Base-by-base conservation (phyloP, 352 stramenopile genomes). In the Phytophthora kernoviae region DNA sequence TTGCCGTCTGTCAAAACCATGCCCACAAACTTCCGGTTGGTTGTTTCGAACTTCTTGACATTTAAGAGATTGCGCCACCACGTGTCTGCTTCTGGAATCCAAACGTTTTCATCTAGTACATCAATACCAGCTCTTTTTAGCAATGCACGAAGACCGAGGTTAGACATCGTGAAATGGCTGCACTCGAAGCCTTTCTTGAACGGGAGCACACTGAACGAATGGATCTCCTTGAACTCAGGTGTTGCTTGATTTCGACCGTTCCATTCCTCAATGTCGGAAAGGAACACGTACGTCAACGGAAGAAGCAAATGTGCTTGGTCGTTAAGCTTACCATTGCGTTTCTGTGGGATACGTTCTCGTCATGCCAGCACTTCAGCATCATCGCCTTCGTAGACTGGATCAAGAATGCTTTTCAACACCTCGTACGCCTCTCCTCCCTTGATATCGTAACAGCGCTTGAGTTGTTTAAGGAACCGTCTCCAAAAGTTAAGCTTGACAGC, bases 121-220 rank as follows among this genome's bases (percentile, higher is more conserved):
- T n/a, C n/a, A n/a, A n/a, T n/a, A 14, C 54, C 32, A 32, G 27
- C 49, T 48, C 45, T 36, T 42, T 5, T 42, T 5, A 70, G 32
- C 0, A 70, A 5, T 4, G 14, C 36, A 12, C 30, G 7, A 0
- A 70, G 50, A n/a, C 50, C 44, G 0, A 21, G 15, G 4, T 48
- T 49, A 30, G 43, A 62, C 55, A 70, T 62, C 46, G 48, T 66
- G 24, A 70, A 46, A n/a, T 70, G 49, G 26, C 36, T 55, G 21
- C 62, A 59, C 30, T 54, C 44, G 20, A 70, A 70, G 2, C 55
- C 62, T 1, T 34, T 34, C 55, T 66, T 70, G 26, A 17, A 50
- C 12, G 62, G 54, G 12, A 70, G 49, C 1, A 65, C 34, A 12
- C 33, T 58, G 43, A 65, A 62, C 32, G 30, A 21, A 1, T 48